Conservation (phyloP, 768 basidiomycete genomes). For the Suillus tomentosus region DNA sequence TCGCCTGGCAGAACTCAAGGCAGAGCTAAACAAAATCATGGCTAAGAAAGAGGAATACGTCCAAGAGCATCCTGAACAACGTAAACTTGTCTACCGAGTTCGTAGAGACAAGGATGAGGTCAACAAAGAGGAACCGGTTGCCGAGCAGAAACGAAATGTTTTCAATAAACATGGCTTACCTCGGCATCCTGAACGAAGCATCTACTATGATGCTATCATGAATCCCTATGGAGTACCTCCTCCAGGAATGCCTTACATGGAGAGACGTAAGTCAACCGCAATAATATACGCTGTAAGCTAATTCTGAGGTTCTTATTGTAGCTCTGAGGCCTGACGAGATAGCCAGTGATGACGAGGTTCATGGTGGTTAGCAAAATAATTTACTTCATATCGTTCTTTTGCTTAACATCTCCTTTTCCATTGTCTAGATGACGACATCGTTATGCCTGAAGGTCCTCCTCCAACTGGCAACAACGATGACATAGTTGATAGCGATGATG, state of each 20-base stretch:
- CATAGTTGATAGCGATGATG: conserved; percentile 67
- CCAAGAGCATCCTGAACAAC: conserved; percentile 90
- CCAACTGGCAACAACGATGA: conserved; percentile 45
- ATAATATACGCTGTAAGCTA: conserved; percentile 3
- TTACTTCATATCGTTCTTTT: conserved; percentile 8
- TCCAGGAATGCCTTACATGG: conserved; percentile 95
- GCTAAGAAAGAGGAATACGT: conserved; percentile 92
- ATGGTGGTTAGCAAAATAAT: conserved; percentile 34
- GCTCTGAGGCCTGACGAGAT: conserved; percentile 64
- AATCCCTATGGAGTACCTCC: conserved; percentile 94
- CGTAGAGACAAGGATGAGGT: conserved; percentile 45
- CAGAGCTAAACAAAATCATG: conserved; percentile 77
- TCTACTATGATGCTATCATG: conserved; percentile 92
- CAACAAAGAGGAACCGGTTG: conserved; percentile 41
- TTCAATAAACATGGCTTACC: conserved; percentile 87
- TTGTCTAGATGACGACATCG: conserved; percentile 58
- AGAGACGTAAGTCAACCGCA: conserved; percentile 62
- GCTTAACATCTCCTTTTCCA: conserved; percentile 6
- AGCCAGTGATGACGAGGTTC: conserved; percentile 62
- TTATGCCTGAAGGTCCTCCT: conserved; percentile 63
- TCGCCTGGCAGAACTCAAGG: conserved; percentile 71
- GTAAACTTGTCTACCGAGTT: conserved; percentile 75
- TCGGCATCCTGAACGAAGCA: conserved; percentile 86
- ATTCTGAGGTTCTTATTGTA: conserved; percentile 28
- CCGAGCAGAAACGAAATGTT: conserved; percentile 57